Base-by-base conservation (phyloP, 345 rosid species). In the Eucalyptus erythrocorys region DNA sequence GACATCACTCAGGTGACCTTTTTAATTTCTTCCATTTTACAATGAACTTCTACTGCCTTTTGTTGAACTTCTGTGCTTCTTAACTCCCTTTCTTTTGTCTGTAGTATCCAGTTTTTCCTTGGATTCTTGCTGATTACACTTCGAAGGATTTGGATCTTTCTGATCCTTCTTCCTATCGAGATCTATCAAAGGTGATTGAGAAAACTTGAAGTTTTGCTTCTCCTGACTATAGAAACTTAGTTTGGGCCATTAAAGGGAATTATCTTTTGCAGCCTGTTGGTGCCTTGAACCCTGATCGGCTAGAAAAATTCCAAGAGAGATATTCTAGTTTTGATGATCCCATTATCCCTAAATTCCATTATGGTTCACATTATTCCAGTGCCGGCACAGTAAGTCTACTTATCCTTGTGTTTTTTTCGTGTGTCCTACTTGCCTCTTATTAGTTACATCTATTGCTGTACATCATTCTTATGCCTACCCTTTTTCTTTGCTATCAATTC, bases 51-150 rank as follows among this genome's bases (percentile, higher is more conserved):
- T 85, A 12, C 30, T 42, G 48, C 22, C 55, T 37, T 24, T 48
- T 40, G n/a, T 37, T 86, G 64, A 34, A 53, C 48, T 89, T 37
- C 45, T 50, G 16, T 16, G 49, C 84, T 61, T 88, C 24, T 68
- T 93, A 89, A 88, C 48, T 85, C 87, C 48, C 57, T 89, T 88
- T 91, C 30, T 40, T 88, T 92, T 90, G 51, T 89, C 87, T 94
- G 94, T 96, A 98, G 99, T 98, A 98, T 94, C 99, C 99, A 88
- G 99, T 98, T 92, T 98, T 98, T 90, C 99, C 99, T 42, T 98
- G 99, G 99, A 92, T 98, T 90, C 96, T 97, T 76, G 94, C 99
- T 88, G 96, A 98, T 91, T 94, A 96, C 93, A 92, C 89, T 91
- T 97, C 99, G 59, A 92, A 94, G 91, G 92, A 53, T 91, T 89